These are phyloP conservation scores for Aspergillus olivimuriae DNA, from an alignment of 495 filamentous ascomycete genomes.

Conservation along the genomic window DNA sequence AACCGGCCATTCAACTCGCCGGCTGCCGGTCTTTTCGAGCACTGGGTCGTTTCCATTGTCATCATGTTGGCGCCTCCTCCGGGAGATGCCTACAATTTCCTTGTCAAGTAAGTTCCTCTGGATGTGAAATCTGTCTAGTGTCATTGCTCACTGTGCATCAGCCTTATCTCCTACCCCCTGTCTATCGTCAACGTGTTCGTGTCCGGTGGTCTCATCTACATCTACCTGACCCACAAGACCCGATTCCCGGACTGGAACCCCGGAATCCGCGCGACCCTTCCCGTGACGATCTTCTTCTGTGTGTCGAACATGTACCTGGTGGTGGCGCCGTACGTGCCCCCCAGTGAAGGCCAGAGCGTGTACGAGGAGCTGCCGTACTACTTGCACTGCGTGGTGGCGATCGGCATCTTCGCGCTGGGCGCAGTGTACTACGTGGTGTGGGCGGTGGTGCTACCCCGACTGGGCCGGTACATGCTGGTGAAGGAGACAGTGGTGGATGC, in stretches of 20 bases:
- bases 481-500: constrained; percentile 51
- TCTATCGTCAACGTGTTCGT: constrained; percentile 57
- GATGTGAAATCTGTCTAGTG: no score
- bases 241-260: constrained; percentile 33
- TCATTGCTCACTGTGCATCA: no score
- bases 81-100: constrained; percentile 59
- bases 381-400: constrained; percentile 52
- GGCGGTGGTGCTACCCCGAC: constrained; percentile 47
- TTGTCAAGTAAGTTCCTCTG: constrained; percentile 50
- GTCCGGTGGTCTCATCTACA: constrained; percentile 46
- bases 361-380: constrained; percentile 60
- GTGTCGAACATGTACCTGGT: constrained; percentile 53
- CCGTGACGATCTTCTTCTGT: constrained; percentile 51
- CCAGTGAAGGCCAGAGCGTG: constrained; percentile 49
- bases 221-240: constrained; percentile 45
- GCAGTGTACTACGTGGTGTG: constrained; percentile 52
- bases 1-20: constrained; percentile 59
- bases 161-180: constrained; percentile 55
- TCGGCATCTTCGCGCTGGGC: constrained; percentile 50
- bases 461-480: constrained; percentile 52
- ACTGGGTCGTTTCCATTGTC: constrained; percentile 54
- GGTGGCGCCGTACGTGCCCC: constrained; percentile 60
- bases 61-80: constrained; percentile 58
- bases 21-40: constrained; percentile 54
- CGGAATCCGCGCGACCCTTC: constrained; percentile 26